Evolutionary conservation across 371 early-diverging fungal genomes (phyloP).

Genomic region (Rhizopus arrhizus): DNA sequence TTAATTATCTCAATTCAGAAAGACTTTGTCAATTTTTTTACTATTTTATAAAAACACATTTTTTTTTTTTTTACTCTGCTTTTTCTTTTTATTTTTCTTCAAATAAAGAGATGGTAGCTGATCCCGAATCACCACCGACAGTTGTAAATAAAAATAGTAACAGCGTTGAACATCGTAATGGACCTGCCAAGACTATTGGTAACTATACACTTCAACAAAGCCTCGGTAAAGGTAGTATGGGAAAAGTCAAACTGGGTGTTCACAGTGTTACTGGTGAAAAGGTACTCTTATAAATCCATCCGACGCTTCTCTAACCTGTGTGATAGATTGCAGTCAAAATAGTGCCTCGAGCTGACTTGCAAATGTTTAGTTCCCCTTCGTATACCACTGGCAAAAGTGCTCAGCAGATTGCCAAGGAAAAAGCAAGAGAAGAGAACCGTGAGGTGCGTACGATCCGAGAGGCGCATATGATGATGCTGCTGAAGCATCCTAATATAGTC

Average conservation of each 20-base stretch:
- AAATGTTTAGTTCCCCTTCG: conserved; percentile 22
- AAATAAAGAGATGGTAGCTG: conserved; percentile 25
- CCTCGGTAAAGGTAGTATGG: conserved; percentile 45
- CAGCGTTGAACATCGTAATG: not conserved
- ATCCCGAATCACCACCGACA: conserved; percentile 13
- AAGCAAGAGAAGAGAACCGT: conserved; percentile 62
- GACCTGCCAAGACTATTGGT: conserved; percentile 34
- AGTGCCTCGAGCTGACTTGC: conserved; percentile 39
- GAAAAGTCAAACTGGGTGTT: conserved; percentile 48
- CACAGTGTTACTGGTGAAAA: conserved; percentile 50
- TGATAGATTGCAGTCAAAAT: conserved; percentile 46
- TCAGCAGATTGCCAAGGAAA: conserved; percentile 23
- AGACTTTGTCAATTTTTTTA: not conserved
- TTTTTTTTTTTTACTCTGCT: conserved; percentile 7
- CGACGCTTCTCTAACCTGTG: not conserved
- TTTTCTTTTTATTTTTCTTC: conserved; percentile 16
- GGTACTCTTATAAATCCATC: conserved; percentile 21
- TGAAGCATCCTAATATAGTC: conserved; percentile 90
- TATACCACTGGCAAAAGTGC: conserved; percentile 17
- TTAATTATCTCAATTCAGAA: conserved; percentile 30
- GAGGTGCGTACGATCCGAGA: conserved; percentile 91
- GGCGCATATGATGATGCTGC: conserved; percentile 87
- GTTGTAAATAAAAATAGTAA: conserved; percentile 1
- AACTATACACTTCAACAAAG: conserved; percentile 22
- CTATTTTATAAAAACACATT: conserved; percentile 4